Evolutionary conservation across 768 basidiomycete species (phyloP).

Genomic region (Pleurotus ostreatus): DNA sequence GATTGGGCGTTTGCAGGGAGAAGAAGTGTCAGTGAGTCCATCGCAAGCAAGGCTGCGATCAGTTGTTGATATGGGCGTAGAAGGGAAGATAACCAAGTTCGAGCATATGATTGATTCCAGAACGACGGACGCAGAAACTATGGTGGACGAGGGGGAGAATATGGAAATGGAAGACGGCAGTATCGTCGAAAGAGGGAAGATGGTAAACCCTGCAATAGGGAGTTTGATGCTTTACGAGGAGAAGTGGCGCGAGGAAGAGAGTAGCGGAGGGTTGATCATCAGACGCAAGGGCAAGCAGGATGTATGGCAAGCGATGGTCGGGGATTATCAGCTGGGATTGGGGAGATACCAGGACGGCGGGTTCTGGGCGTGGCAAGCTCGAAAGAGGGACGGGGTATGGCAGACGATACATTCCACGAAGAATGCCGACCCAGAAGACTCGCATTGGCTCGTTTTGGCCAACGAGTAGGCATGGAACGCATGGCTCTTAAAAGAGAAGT

Average conservation of each 20-base stretch:
- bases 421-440: background rate
- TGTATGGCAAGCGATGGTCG: slow-evolving; percentile 13
- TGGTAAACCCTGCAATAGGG: slow-evolving; percentile 28
- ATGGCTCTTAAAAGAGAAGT: no score
- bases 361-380: slow-evolving; percentile 20
- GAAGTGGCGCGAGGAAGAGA: slow-evolving; percentile 26
- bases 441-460: no score
- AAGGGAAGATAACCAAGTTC: slow-evolving; percentile 20
- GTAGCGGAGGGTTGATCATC: slow-evolving; percentile 5
- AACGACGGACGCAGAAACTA: slow-evolving; percentile 18
- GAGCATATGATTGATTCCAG: slow-evolving; percentile 29
- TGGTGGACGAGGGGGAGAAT: slow-evolving; percentile 24
- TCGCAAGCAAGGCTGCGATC: background rate
- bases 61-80: background rate
- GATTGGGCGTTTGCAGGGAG: slow-evolving; percentile 39
- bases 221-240: slow-evolving; percentile 26
- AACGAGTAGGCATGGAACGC: no score
- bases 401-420: slow-evolving; percentile 1
- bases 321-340: slow-evolving; percentile 13
- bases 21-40: slow-evolving; percentile 13
- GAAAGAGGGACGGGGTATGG: slow-evolving; percentile 8
- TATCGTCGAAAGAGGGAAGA: slow-evolving; percentile 27
- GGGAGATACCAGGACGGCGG: slow-evolving; percentile 9
- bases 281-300: background rate
- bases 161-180: slow-evolving; percentile 22